phyloP scores from a whole-genome alignment of 345 rosid species.

The Brassica cretica region DNA sequence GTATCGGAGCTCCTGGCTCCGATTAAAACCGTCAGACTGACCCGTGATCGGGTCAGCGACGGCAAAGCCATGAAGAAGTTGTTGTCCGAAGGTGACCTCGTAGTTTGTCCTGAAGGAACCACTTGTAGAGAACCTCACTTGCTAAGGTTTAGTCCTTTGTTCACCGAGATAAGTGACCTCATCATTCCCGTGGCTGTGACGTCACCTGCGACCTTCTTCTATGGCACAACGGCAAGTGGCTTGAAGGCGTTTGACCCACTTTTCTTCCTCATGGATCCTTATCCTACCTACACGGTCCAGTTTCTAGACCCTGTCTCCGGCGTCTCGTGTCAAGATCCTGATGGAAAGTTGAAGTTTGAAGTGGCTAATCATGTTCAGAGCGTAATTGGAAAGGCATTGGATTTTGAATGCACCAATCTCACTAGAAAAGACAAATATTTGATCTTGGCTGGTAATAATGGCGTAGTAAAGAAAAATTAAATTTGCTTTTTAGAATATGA shows the following conservation, averaged over 20 bases:
- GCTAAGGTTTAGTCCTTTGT: conserved; percentile 74
- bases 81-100: conserved; percentile 59
- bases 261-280: conserved; percentile 68
- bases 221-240: conserved; percentile 79
- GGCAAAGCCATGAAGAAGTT: conserved; percentile 47
- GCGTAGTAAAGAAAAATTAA: conserved; percentile 39
- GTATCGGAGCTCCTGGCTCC: conserved; percentile 68
- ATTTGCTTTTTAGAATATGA: not conserved
- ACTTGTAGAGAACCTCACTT: conserved; percentile 80
- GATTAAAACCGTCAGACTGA: conserved; percentile 59
- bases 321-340: conserved; percentile 31
- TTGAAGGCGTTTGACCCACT: conserved; percentile 69
- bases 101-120: conserved; percentile 85
- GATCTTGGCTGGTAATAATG: conserved; percentile 80
- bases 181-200: conserved; percentile 68
- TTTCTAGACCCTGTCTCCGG: conserved; percentile 52
- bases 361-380: conserved; percentile 68
- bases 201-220: conserved; percentile 50
- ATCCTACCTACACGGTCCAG: conserved; percentile 45
- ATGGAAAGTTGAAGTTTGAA: conserved; percentile 46
- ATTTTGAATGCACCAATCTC: conserved; percentile 64
- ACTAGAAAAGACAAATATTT: conserved; percentile 76
- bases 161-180: conserved; percentile 56
- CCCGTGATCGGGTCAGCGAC: conserved; percentile 57
- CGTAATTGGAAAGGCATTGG: conserved; percentile 55